Evolutionary conservation across 345 rosid genomes (phyloP), one percentile per base, ranked within the genome.

Genomic region (Euphorbia peplus): DNA sequence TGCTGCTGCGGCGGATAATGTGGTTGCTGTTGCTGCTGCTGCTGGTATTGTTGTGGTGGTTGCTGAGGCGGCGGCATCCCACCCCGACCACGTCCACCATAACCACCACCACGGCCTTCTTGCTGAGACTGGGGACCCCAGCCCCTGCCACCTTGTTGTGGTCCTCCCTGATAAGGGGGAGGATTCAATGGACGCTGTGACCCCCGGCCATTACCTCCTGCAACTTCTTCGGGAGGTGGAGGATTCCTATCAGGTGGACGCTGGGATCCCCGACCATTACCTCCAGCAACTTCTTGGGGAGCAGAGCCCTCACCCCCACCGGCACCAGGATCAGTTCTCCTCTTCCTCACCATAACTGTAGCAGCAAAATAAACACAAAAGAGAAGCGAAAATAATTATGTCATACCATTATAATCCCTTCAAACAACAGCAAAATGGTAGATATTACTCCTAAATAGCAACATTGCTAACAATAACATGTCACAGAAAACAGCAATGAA

Each of bases 261-360:
- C 63, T 80, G 86, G 19, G 85, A 52, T 60, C 86, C 88, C 39
- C 82, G 88, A 53, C 88, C 89, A 52, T 82, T 25, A 48, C 70
- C 83, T 32, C 63, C 68, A 69, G 80, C 75, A 28, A 54, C 22
- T 76, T 84, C 96, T 42, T 83, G 92, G 21, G 91, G 44, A 67
- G 72, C 87, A 42, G 96, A 86, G 64, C 90, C 81, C 78, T 91
- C 97, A n/a, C 92, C 88, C 28, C 78, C 86, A 73, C 82, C 70
- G 8, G 83, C 63, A 67, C 88, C 75, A 75, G 26, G 76, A 12
- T 83, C 91, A 8, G 85, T 78, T 79, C 90, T 85, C 76, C 71
- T 89, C 95, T 93, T 93, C 78, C 90, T 80, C 74, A 75, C 91
- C 97, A 91, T 92, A 18, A 41, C 73, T 76, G 60, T n/a, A 61